Evolutionary conservation across 495 filamentous ascomycete species (phyloP).

Genomic region (Letharia columbiana): DNA sequence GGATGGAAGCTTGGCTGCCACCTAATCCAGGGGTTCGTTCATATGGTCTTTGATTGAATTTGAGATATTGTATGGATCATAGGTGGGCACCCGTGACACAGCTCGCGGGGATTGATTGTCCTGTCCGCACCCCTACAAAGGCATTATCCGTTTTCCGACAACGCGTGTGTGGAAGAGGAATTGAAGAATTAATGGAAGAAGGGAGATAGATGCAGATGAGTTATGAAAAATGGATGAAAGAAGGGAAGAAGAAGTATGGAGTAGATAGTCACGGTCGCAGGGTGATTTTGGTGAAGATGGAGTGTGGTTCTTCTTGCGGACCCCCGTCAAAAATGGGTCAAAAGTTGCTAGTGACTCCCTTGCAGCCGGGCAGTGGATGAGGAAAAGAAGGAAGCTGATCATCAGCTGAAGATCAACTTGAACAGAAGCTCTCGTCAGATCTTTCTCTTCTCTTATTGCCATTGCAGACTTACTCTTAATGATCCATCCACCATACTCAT

Average conservation of each 20-base stretch:
- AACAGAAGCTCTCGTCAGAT: not conserved
- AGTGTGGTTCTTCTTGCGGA: not conserved
- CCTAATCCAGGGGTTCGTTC: conserved; percentile 4
- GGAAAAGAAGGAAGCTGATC: conserved; percentile 3
- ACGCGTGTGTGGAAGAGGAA: not conserved
- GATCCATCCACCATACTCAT: no score
- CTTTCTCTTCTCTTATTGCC: not conserved
- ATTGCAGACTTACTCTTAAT: no score
- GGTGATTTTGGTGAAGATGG: not conserved
- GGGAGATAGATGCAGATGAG: no score
- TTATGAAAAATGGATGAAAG: not conserved
- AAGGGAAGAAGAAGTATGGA: not conserved
- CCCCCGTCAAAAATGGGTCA: not conserved
- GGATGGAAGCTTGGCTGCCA: not conserved
- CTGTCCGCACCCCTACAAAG: not conserved
- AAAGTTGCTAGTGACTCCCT: conserved; percentile 6
- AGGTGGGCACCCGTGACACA: not conserved
- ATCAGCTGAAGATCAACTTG: not conserved
- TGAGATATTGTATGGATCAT: not conserved
- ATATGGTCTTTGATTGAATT: conserved; percentile 5
- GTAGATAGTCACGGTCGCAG: not conserved
- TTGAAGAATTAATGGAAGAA: not conserved
- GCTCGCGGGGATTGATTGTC: conserved; percentile 2
- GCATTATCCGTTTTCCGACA: not conserved
- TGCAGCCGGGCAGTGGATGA: not conserved